Evolutionary conservation across 192 early-diverging fungal species (phyloP), one percentile per base, ranked within the genome.

Genomic region (Coemansia sp.): DNA sequence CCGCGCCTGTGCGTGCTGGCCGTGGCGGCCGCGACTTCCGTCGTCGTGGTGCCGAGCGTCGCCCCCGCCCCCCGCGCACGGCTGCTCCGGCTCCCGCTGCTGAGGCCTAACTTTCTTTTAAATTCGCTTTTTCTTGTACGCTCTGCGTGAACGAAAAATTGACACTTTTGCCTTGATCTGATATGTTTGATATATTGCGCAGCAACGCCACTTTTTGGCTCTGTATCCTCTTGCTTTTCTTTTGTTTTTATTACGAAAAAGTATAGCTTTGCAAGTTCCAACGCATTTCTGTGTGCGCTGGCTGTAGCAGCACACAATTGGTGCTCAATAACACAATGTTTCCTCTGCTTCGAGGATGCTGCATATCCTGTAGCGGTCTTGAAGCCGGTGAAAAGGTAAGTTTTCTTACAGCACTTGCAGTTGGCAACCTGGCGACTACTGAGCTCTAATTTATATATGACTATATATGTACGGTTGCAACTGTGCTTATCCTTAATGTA

Each of bases 21-120:
- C 75, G 76, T 67, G 72, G 45, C 64, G 65, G 68, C 41, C 76
- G 76, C 59, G 76, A 75, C 69, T 73, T 68, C 80, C 75, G 75
- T 49, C 76, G 81, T 49, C 71, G 71, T 51, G 68, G 65, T 29
- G 25, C 15, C 29, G 23, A 25, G 15, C 76, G 69, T 23, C 69
- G 72, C 25, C 72, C 76, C 21, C 81, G 76, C 59, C 59, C 64
- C 43, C 64, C 55, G 57, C 79, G 74, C 63, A 62, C 58, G 61
- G 71, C 38, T 27, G 79, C 79, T 22, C 64, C 77, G 32, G 70
- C 66, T 52, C 50, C 72, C 25, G 51, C 75, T 41, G 71, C 47
- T 32, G 69, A 82, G 73, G 79, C 79, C 6, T 82, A 69, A 66
- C 22, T n/a, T 14, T 43, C 35, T 43, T 45, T 59, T 35, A 55